Evolutionary conservation across 441 rosid species (phyloP), one percentile per base, ranked within the genome.

Genomic region (Pelargonium australe): DNA sequence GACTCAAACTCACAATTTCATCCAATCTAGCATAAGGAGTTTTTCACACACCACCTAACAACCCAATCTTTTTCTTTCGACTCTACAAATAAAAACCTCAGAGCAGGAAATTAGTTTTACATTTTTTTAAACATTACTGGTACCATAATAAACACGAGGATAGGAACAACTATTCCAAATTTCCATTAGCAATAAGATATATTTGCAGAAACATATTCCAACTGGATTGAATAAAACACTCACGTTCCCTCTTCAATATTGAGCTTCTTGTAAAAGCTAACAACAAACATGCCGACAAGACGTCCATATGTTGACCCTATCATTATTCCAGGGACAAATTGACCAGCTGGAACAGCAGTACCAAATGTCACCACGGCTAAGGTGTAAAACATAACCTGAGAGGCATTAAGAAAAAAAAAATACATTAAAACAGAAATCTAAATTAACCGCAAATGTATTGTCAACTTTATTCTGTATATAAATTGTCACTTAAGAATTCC

Each of bases 171-270:
- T 3, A n/a, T 49, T 49, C 57, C 57, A n/a, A 49, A 49, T 11
- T 49, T 49, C 57, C 14, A 49, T 11, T 49, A 51, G 16, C 58
- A 14, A 51, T 14, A 14, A 47, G 16, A 51, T 51, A 51, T 51
- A 51, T 51, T 51, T 19, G 16, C 8, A 51, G 16, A 16, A 13
- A 14, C 14, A n/a, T 51, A 13, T 13, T 51, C 17, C 19, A 51
- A 72, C 23, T 13, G 6, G 5, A 14, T 5, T n/a, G 68, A 51
- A 63, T 19, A 79, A 75, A 73, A 78, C 55, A 83, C 99, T 89
- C 77, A 95, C 98, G 98, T 92, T 83, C 98, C 99, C 83, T 95
- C 98, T 81, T 95, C 99, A 80, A 95, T 87, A 77, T 89, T 89
- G 70, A 79, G 97, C 84, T 90, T 95, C 85, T 83, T 83, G 86